Percentiles rank a stretch among this genome's conserved stretches.
These are phyloP conservation scores for Termitomyces sp. DNA, from an alignment of 768 basidiomycete genomes.

Conservation along the genomic window DNA sequence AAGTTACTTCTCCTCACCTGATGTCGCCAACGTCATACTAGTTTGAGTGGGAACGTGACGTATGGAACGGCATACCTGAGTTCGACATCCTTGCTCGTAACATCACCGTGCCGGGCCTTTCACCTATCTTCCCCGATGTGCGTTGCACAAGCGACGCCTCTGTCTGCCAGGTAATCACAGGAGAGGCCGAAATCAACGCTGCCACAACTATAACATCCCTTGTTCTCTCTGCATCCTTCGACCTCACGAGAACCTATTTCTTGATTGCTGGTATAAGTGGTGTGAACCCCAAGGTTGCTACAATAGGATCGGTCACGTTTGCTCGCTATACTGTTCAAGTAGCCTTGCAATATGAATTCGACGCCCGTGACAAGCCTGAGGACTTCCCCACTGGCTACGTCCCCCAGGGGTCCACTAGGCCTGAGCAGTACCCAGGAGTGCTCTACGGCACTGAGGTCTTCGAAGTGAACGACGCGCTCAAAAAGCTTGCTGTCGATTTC, in stretches of 20 bases:
- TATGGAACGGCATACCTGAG: slow-evolving; percentile 9
- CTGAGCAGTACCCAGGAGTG: slow-evolving; percentile 6
- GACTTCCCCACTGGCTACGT: slow-evolving; percentile 11
- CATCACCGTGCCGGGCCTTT: slow-evolving; percentile 10
- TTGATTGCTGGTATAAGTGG: slow-evolving; percentile 13
- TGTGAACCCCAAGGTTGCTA: slow-evolving; percentile 9
- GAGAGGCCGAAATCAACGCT: slow-evolving; percentile 13
- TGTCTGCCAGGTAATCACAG: slow-evolving; percentile 11
- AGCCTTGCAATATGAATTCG: slow-evolving; percentile 11
- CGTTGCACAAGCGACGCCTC: slow-evolving; percentile 7
- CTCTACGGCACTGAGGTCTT: slow-evolving; percentile 13
- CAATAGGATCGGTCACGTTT: slow-evolving; percentile 11
- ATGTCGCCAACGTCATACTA: not conserved
- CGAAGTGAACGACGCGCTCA: slow-evolving; percentile 11
- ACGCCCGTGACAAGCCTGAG: slow-evolving; percentile 11
- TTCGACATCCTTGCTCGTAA: slow-evolving; percentile 9
- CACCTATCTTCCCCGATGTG: slow-evolving; percentile 10
- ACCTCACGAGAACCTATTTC: slow-evolving; percentile 10
- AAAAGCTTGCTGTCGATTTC: slow-evolving; percentile 8
- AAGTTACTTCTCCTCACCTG: too few species aligned
- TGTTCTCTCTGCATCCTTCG: slow-evolving; percentile 5
- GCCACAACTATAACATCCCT: slow-evolving; percentile 12
- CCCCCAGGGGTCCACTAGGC: slow-evolving; percentile 7
- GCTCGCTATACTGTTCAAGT: slow-evolving; percentile 13
- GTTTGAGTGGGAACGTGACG: slow-evolving; percentile 9